These are phyloP conservation scores for Crucibulum laeve DNA, from an alignment of 768 basidiomycete species.

Conservation along the genomic window DNA sequence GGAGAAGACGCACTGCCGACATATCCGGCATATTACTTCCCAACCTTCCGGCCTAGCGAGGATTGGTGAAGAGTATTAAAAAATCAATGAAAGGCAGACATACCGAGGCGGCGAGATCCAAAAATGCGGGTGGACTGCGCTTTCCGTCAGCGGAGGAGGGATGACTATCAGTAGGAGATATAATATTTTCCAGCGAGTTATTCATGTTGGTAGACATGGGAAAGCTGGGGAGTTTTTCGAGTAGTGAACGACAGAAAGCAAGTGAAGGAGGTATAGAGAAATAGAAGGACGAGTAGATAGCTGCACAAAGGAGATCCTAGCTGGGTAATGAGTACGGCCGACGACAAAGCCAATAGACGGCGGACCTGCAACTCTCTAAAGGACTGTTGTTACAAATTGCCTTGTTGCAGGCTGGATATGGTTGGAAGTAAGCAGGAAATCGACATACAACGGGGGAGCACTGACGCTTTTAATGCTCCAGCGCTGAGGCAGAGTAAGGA, in stretches of 20 bases:
- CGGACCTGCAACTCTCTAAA: slow-evolving; percentile 71
- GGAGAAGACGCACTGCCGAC: slow-evolving; percentile 60
- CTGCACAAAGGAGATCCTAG: slow-evolving; percentile 65
- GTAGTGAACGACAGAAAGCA: slow-evolving; percentile 53
- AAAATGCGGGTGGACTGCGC: slow-evolving; percentile 87
- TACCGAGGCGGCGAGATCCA: slow-evolving; percentile 92
- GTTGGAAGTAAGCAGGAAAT: slow-evolving; percentile 13
- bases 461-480: slow-evolving; percentile 50
- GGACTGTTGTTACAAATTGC: slow-evolving; percentile 81
- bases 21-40: slow-evolving; percentile 86
- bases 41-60: slow-evolving; percentile 67
- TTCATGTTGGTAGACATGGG: slow-evolving; percentile 57
- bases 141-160: slow-evolving; percentile 66
- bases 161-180: slow-evolving; percentile 68
- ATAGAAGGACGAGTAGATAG: slow-evolving; percentile 54
- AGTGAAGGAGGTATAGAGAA: slow-evolving; percentile 41
- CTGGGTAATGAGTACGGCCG: slow-evolving; percentile 17
- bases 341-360: slow-evolving; percentile 20
- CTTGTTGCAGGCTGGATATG: slow-evolving; percentile 35
- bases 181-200: slow-evolving; percentile 65
- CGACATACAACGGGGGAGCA: slow-evolving; percentile 14
- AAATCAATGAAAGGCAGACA: slow-evolving; percentile 27
- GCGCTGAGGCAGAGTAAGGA: slow-evolving; percentile 27
- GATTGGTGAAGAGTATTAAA: slow-evolving; percentile 13
- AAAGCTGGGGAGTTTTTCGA: slow-evolving; percentile 44